Conservation (phyloP, 1,139 yeast genomes). For the Hanseniaspora sp. region DNA sequence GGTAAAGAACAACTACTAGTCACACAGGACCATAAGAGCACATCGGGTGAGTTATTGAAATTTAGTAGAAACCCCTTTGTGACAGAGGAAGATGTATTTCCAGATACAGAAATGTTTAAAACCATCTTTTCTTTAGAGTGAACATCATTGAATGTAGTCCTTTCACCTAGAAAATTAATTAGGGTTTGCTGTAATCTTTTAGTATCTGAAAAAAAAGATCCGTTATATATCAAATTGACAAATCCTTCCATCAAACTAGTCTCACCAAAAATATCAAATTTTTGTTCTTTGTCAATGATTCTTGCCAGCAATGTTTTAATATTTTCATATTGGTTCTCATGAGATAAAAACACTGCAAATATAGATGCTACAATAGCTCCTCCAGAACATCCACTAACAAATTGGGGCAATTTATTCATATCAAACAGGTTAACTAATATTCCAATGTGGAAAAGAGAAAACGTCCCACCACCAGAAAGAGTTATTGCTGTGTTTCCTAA, state of each 20-base stretch:
- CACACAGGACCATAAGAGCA: conserved; percentile 89
- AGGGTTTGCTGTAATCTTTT: conserved; percentile 45
- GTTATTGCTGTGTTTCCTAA: conserved; percentile 90
- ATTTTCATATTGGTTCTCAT: conserved; percentile 43
- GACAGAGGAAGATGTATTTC: conserved; percentile 42
- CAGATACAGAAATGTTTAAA: conserved; percentile 75
- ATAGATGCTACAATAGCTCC: conserved; percentile 92
- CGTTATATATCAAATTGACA: neutral
- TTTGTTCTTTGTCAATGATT: conserved; percentile 45
- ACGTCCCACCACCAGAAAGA: conserved; percentile 88
- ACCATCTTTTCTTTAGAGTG: conserved; percentile 65
- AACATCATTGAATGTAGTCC: conserved; percentile 83
- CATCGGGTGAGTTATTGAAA: conserved; percentile 90
- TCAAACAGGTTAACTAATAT: conserved; percentile 72
- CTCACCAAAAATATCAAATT: conserved; percentile 33
- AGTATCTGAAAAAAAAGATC: conserved; percentile 38
- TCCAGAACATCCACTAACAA: conserved; percentile 91
- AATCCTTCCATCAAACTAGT: conserved; percentile 24
- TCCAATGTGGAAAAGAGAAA: conserved; percentile 88
- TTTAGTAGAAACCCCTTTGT: conserved; percentile 41
- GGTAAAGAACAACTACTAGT: conserved; percentile 96
- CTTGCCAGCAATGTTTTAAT: conserved; percentile 52
- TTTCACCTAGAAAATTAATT: conserved; percentile 70
- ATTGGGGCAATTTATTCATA: conserved; percentile 65
- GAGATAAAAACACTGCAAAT: conserved; percentile 65